Evolutionary conservation across 2,329 filamentous ascomycete genomes (phyloP), one percentile per base, ranked within the genome.

Genomic region (Pleurostoma richardsiae): DNA sequence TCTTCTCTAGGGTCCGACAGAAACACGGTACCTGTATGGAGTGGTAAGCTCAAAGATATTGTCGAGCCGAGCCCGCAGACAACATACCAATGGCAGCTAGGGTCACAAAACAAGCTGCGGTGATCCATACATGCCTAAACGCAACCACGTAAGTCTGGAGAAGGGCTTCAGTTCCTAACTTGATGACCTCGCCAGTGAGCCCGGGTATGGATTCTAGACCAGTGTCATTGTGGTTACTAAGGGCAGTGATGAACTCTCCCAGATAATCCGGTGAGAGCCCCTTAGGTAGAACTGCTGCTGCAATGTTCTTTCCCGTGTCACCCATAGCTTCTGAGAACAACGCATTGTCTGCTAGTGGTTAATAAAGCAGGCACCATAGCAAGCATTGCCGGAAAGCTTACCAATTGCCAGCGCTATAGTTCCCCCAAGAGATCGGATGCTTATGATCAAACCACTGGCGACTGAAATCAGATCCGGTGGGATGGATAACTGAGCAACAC

Each of bases 341-440:
- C 11, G 56, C 54, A 30, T 58, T 57, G 49, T 56, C 54, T 56
- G 42, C 28, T 27, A n/a, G 27, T 36, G 8, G 38, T 38, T 11
- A 19, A 10, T 10, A 45, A 41, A 40, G 38, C 42, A 6, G 27
- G n/a, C 4, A 30, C 27, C 8, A 36, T 33, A 30, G 27, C 11
- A 11, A 4, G 10, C 6, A 26, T 36, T n/a, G n/a, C 8, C 8
- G 8, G 33, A n/a, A 3, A 29, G 45, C 52, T 47, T 42, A 53
- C 52, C 56, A 40, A 77, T 65, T 4, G 74, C 76, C 11, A 79
- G 59, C 29, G 74, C 75, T 8, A 78, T 56, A 2, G 73, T 72
- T 42, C 70, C 70, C 4, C 75, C 75, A 4, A 79, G 62, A 10
- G 65, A 68, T 5, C 68, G 56, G 3, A 66, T 54, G 31, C 62